Evolutionary conservation across 768 basidiomycete species (phyloP).

Genomic region (Mycena maculata): DNA sequence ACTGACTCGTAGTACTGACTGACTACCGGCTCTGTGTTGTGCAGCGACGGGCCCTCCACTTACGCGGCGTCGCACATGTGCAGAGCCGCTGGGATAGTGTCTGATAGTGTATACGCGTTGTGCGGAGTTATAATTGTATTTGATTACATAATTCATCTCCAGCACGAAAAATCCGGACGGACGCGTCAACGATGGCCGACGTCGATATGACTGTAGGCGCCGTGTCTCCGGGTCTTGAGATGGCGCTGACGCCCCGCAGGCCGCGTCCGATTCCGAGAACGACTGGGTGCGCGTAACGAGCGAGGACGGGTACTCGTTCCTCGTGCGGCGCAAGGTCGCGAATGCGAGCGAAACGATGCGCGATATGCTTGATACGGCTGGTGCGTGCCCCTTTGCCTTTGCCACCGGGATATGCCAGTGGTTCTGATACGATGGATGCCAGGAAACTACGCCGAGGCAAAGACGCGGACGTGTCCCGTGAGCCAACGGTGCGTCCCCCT

Average conservation of each 20-base stretch:
- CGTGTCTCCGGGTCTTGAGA: not conserved
- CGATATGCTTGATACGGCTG: conserved; percentile 80
- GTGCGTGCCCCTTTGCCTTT: conserved; percentile 55
- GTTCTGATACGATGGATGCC: too few relatives aligned
- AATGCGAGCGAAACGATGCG: conserved; percentile 84
- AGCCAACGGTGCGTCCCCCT: conserved; percentile 69
- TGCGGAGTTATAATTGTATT: not conserved
- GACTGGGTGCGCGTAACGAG: conserved; percentile 85
- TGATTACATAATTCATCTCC: not conserved
- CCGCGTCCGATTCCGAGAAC: conserved; percentile 45
- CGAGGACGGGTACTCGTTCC: conserved; percentile 83
- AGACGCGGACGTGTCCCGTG: conserved; percentile 75
- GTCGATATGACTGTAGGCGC: conserved; percentile 24
- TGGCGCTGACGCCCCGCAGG: not conserved
- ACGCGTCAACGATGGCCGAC: conserved; percentile 26
- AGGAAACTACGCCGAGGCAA: conserved; percentile 83
- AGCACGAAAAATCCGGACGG: not conserved
- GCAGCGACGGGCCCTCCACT: not conserved
- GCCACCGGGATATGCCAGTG: too few relatives aligned
- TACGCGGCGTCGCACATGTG: not conserved
- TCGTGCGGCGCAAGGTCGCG: conserved; percentile 81
- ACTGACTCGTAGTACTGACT: too few relatives aligned
- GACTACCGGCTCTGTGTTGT: not conserved
- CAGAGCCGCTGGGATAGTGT: not conserved
- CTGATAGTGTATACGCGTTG: conserved; percentile 13